Evolutionary conservation across 1,284 basidiomycete species (phyloP), one percentile per base, ranked within the genome.

Genomic region (Trichosporon sp.): DNA sequence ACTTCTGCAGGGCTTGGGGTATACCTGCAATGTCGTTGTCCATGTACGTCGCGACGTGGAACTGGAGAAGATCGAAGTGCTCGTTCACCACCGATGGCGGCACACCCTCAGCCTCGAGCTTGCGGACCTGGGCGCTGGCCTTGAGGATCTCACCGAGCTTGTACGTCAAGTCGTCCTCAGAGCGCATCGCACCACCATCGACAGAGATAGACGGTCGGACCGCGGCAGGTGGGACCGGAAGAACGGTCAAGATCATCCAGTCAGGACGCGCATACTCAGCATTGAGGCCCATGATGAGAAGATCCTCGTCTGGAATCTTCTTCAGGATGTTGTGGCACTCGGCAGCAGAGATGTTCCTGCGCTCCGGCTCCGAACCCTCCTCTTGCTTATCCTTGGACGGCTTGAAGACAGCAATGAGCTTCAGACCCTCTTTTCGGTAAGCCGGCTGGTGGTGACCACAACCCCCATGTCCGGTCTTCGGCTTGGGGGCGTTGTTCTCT

Each of bases 31-130:
- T 95, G 78, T 99, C 95, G 78, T 99, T 99, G 79, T 99, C 96
- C 95, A 99, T 99, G 78, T 99, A 99, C 0, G 96, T 99, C 7
- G 95, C 96, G 66, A 96, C 93, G 77, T 99, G 96, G 80, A 95
- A 99, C 88, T 95, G 94, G 2, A 99, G 85, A 46, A 99, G 82
- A 75, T 97, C 93, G 80, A 98, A 95, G 76, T 96, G 96, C 81
- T 99, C 95, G 46, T 89, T 89, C 71, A 97, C 90, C 69, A 99
- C 91, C 73, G 97, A 94, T 0, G 92, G 90, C 1, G 96, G 96
- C 10, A 95, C 94, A 70, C 96, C 96, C 78, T 99, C 96, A 73
- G 94, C 90, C 75, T 99, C 95, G 75, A 94, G 92, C 74, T 92
- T 86, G 59, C 92, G 87, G 16, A 99, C 90, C 67, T 91, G 93